These are phyloP conservation scores for Solanum medicagineum DNA, from an alignment of 257 asterid genomes.

Conservation along the genomic window DNA sequence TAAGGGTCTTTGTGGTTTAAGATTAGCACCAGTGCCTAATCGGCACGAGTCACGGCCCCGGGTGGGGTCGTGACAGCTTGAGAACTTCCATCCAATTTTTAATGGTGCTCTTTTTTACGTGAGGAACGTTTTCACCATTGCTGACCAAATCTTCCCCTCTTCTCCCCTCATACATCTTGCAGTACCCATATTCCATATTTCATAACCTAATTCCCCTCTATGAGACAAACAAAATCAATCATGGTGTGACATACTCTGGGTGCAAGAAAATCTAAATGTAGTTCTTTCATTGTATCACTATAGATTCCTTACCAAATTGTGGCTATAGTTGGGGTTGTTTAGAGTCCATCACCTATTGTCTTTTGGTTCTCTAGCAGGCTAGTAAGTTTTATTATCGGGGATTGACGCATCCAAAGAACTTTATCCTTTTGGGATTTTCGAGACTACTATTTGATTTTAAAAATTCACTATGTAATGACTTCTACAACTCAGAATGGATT, in stretches of 20 bases:
- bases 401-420: background rate
- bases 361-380: background rate
- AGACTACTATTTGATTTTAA: background rate
- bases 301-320: conserved; percentile 75
- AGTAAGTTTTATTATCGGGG: background rate
- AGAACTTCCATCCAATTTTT: too few species aligned
- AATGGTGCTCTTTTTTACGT: too few species aligned
- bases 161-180: too few species aligned
- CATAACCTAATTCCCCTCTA: too few species aligned
- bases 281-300: conserved; percentile 27
- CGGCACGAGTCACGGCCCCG: too few species aligned
- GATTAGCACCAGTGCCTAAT: too few species aligned
- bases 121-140: too few species aligned
- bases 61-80: too few species aligned
- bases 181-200: too few species aligned
- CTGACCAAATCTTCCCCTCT: too few species aligned
- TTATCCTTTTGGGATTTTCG: background rate
- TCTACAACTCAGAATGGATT: background rate
- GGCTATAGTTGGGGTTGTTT: conserved; percentile 26
- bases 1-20: too few species aligned
- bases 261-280: background rate
- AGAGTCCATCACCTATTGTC: background rate
- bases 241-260: background rate
- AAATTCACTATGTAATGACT: background rate
- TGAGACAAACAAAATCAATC: too few species aligned